phyloP scores from a whole-genome alignment of 768 basidiomycete species.

The Pleurotus salmoneostramineus region DNA sequence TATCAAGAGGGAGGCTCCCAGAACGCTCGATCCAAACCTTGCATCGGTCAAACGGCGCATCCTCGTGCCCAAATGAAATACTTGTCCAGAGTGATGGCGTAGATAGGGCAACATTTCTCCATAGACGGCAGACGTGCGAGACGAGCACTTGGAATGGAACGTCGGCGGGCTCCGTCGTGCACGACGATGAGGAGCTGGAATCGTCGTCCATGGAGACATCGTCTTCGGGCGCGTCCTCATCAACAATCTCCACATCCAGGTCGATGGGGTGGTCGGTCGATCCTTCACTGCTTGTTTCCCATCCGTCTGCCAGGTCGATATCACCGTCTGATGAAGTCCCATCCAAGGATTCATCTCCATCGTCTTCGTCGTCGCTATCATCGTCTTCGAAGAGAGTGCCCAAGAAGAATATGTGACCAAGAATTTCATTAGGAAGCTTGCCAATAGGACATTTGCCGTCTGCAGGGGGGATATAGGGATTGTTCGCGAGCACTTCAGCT shows the following conservation, averaged over 20 bases:
- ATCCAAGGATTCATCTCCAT: constrained; percentile 23
- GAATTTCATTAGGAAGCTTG: constrained; percentile 50
- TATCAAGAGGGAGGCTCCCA: constrained; percentile 48
- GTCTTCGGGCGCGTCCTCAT: neutral
- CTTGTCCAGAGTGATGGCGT: constrained; percentile 24
- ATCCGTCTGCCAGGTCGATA: neutral
- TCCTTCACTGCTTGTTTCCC: neutral
- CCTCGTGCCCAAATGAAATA: constrained; percentile 11
- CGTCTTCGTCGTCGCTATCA: constrained; percentile 15
- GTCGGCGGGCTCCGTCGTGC: neutral
- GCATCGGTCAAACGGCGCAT: constrained; percentile 39
- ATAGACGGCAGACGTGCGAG: constrained; percentile 27
- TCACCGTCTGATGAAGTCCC: constrained; percentile 31
- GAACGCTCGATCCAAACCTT: constrained; percentile 48
- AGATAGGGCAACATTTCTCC: constrained; percentile 24
- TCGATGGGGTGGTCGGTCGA: neutral
- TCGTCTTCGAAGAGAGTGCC: constrained; percentile 37
- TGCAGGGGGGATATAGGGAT: constrained; percentile 43
- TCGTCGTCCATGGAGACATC: no score
- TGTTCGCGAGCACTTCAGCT: constrained; percentile 35
- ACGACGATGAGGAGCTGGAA: neutral
- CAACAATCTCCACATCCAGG: neutral
- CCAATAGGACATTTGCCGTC: constrained; percentile 45
- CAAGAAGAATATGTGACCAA: constrained; percentile 50
- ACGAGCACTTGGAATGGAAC: constrained; percentile 17